A percentile compares a stretch with the other conserved stretches of the same genome.
These are phyloP conservation scores for Mortierella sp. DNA, from an alignment of 371 early-diverging fungal genomes.

Conservation along the genomic window DNA sequence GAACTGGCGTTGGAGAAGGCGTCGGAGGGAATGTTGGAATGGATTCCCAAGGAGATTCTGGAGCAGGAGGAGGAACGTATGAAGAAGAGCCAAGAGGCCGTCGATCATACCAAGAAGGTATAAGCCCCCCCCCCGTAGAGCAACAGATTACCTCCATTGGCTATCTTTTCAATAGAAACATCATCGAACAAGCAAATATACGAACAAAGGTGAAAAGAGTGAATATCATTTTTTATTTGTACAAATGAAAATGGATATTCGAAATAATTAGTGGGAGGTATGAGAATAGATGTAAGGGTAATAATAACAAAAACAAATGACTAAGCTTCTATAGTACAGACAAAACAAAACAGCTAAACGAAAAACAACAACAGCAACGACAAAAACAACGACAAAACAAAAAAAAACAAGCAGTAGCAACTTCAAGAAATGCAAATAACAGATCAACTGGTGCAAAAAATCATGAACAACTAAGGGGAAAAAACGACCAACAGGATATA, in stretches of 20 bases:
- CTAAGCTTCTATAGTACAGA: slow-evolving; percentile 8
- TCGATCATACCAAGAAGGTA: slow-evolving; percentile 30
- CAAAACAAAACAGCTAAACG: background rate
- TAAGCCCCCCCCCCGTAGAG: background rate
- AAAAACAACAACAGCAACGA: background rate
- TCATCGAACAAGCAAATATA: background rate
- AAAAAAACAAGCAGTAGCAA: background rate
- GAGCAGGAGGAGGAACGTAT: slow-evolving; percentile 45
- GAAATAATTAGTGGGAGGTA: background rate
- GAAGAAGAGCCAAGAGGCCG: slow-evolving; percentile 31
- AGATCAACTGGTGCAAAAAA: background rate
- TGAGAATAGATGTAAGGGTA: no score
- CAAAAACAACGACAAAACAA: background rate
- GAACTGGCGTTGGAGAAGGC: slow-evolving; percentile 48
- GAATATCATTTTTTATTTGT: background rate
- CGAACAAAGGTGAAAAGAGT: background rate
- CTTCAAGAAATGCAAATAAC: background rate
- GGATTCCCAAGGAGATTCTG: slow-evolving; percentile 62
- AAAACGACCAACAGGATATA: background rate
- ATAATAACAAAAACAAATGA: background rate
- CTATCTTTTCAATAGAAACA: background rate
- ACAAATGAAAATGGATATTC: background rate
- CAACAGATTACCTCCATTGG: background rate
- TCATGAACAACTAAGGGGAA: background rate
- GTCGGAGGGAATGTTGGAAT: slow-evolving; percentile 63